A percentile compares a stretch with the other conserved stretches of the same genome.
These are phyloP conservation scores for Ascochyta pisi DNA, from an alignment of 2,329 filamentous ascomycete species.

Conservation along the genomic window DNA sequence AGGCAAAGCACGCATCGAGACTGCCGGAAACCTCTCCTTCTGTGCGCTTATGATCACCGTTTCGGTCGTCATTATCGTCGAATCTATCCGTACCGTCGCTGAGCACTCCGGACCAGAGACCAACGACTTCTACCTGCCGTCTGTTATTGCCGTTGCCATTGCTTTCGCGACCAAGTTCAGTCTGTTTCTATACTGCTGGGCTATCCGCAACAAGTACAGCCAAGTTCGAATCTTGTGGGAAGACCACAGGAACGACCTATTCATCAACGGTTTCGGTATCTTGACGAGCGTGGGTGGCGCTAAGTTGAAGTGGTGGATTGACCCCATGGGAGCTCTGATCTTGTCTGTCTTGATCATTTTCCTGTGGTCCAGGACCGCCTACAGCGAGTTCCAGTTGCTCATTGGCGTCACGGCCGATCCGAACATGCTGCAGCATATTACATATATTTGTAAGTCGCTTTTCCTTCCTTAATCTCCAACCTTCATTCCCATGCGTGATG, in stretches of 20 bases:
- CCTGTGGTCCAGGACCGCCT: conserved; percentile 86
- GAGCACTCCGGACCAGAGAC: conserved; percentile 52
- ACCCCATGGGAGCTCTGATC: conserved; percentile 87
- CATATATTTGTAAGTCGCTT: conserved; percentile 77
- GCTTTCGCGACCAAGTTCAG: conserved; percentile 85
- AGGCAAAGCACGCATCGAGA: conserved; percentile 93
- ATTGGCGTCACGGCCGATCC: conserved; percentile 89
- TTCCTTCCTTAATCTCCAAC: background rate
- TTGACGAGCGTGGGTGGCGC: conserved; percentile 89
- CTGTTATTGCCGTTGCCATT: conserved; percentile 81
- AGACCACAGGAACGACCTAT: conserved; percentile 95
- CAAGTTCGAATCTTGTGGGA: conserved; percentile 94
- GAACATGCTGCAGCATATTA: conserved; percentile 89
- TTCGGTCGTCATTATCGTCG: conserved; percentile 89
- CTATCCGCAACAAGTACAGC: conserved; percentile 86
- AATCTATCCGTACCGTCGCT: conserved; percentile 76
- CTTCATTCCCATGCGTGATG: background rate
- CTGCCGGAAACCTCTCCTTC: conserved; percentile 93
- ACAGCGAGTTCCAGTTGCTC: conserved; percentile 86
- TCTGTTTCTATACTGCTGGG: conserved; percentile 92
- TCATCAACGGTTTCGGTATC: conserved; percentile 94
- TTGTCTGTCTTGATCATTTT: conserved; percentile 78
- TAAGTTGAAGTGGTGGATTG: conserved; percentile 92
- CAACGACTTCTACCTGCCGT: conserved; percentile 77
- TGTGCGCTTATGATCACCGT: conserved; percentile 96